Percentiles rank a stretch among this genome's conserved stretches.
Evolutionary conservation across 2,329 filamentous ascomycete species (phyloP).

Genomic region (Colletotrichum sidae): DNA sequence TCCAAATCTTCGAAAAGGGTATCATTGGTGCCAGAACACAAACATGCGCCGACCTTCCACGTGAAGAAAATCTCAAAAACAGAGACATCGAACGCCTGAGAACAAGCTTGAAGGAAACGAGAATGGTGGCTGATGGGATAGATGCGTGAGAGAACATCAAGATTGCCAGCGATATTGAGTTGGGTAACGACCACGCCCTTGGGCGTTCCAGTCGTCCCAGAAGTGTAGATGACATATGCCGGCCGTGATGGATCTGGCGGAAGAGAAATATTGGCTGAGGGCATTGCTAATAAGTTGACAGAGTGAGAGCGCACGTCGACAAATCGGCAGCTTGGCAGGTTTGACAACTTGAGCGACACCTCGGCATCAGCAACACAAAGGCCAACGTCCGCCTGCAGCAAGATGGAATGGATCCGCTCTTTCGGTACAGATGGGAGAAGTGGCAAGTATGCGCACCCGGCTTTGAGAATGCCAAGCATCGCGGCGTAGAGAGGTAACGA

Average conservation of each 20-base stretch:
- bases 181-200: conserved; percentile 86
- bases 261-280: conserved; percentile 51
- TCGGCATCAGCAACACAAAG: conserved; percentile 56
- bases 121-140: conserved; percentile 70
- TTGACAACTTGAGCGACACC: conserved; percentile 38
- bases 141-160: conserved; percentile 72
- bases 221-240: conserved; percentile 86
- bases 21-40: conserved; percentile 82
- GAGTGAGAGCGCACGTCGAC: conserved; percentile 50
- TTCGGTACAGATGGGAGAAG: conserved; percentile 78
- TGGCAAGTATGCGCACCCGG: conserved; percentile 84
- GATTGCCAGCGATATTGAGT: conserved; percentile 79
- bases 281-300: conserved; percentile 43
- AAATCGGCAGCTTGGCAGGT: conserved; percentile 38
- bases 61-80: conserved; percentile 92
- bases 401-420: conserved; percentile 69
- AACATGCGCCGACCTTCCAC: conserved; percentile 81
- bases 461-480: conserved; percentile 80
- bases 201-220: conserved; percentile 82
- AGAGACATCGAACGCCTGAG: conserved; percentile 87
- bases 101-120: conserved; percentile 84
- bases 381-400: conserved; percentile 67
- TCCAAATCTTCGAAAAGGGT: conserved; percentile 80
- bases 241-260: conserved; percentile 60
- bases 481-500: conserved; percentile 77